Evolutionary conservation across 192 early-diverging fungal species (phyloP).

Genomic region (Podila horticola): DNA sequence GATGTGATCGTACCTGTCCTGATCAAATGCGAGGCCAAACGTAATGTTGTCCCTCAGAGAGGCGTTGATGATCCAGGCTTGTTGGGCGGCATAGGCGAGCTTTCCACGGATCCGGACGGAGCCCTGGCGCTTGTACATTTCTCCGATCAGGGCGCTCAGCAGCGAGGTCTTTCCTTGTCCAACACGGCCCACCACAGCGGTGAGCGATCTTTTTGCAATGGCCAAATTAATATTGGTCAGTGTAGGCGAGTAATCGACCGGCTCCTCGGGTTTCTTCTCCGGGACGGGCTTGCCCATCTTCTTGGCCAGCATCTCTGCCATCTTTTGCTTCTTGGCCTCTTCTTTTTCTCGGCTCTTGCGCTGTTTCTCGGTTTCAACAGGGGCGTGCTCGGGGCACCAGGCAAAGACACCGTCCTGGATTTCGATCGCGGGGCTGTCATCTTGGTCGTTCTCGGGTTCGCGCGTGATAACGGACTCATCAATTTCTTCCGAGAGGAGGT

Average conservation of each 20-base stretch:
- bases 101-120: slow-evolving; percentile 67
- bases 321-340: slow-evolving; percentile 9
- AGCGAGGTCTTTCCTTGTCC: slow-evolving; percentile 71
- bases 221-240: slow-evolving; percentile 45
- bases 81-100: slow-evolving; percentile 69
- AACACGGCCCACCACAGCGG: slow-evolving; percentile 85
- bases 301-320: not conserved
- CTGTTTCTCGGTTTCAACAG: slow-evolving; percentile 16
- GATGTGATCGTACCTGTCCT: slow-evolving; percentile 70
- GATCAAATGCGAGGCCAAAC: slow-evolving; percentile 81
- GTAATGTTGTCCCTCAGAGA: slow-evolving; percentile 91
- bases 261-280: not conserved
- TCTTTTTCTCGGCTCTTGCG: slow-evolving; percentile 13
- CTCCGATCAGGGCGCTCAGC: slow-evolving; percentile 73
- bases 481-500: slow-evolving; percentile 23
- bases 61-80: slow-evolving; percentile 95
- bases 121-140: slow-evolving; percentile 80
- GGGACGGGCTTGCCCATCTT: slow-evolving; percentile 23
- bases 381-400: slow-evolving; percentile 9
- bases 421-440: slow-evolving; percentile 5
- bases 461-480: slow-evolving; percentile 11
- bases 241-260: slow-evolving; percentile 9
- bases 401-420: slow-evolving; percentile 15
- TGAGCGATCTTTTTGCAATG: slow-evolving; percentile 60
- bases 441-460: not conserved